Percentiles rank a stretch among this genome's conserved stretches.
phyloP scores from a whole-genome alignment of 148 eudicot genomes.

The Polygonum maritimum region DNA sequence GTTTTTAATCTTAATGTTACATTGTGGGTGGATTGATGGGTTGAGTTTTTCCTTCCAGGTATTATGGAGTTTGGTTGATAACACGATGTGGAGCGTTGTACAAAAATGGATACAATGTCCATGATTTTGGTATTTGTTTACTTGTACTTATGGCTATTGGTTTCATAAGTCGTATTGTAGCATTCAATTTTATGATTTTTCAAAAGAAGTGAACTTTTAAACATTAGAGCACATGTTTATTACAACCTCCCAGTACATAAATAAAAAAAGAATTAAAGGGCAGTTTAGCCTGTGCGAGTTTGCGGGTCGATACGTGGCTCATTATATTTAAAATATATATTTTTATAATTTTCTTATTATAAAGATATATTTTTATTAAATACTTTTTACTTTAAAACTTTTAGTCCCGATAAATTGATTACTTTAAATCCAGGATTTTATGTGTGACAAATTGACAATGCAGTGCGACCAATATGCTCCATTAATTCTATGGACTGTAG shows the following conservation, averaged over 20 bases:
- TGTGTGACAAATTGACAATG: neutral
- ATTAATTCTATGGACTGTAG: too few relatives aligned
- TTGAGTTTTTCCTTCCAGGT: constrained; percentile 30
- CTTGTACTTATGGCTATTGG: constrained; percentile 36
- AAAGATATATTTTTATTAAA: too few relatives aligned
- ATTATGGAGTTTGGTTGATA: constrained; percentile 77
- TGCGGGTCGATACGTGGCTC: too few relatives aligned
- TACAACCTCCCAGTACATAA: too few relatives aligned
- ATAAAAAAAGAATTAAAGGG: too few relatives aligned
- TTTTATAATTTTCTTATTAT: too few relatives aligned
- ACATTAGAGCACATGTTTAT: too few relatives aligned
- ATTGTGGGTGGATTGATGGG: neutral
- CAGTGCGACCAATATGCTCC: constrained; percentile 1
- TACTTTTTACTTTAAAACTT: too few relatives aligned
- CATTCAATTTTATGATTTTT: constrained; percentile 57
- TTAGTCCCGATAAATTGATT: too few relatives aligned
- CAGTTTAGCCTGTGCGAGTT: too few relatives aligned
- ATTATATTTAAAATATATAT: too few relatives aligned
- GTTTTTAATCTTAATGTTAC: neutral
- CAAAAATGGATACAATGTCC: constrained; percentile 40
- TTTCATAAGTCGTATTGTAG: constrained; percentile 40
- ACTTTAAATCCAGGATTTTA: too few relatives aligned
- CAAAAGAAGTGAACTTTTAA: constrained; percentile 41
- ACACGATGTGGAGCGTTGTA: constrained; percentile 69
- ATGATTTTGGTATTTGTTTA: constrained; percentile 43